Evolutionary conservation across 495 filamentous ascomycete species (phyloP), one percentile per base, ranked within the genome.

Genomic region (Margaritispora aquatica): DNA sequence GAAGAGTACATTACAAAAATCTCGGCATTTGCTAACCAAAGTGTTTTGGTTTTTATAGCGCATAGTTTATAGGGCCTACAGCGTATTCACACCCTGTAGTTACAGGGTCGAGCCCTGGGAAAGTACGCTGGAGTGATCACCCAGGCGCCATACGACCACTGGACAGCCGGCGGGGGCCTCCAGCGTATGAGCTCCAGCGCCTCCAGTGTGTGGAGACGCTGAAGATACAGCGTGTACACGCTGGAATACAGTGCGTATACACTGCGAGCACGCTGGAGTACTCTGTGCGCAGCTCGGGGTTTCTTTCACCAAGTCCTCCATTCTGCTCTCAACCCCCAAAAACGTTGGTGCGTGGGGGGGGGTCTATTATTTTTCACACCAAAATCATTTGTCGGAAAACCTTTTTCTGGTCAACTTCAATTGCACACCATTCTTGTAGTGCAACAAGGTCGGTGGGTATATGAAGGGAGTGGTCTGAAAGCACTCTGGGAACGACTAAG

Each of bases 301-400:
- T 13, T 34, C 13, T 34, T 34, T 13, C 5, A 13, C 29, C 29
- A 34, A 34, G 29, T 34, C 5, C 29, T 13, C 13, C 13, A 5
- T 5, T 5, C 5, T 34, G 29, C 29, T 5, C 29, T 5, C 5
- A 13, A 5, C 5, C 5, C 29, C 5, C 5, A 34, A 34, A 34
- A 34, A 34, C 13, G 5, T 47, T 47, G 17, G 15, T 4, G 44
- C 20, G 44, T 7, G 44, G 44, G 44, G 44, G n/a, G 44, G 44
- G 44, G 44, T 47, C 44, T 22, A 52, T 22, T 22, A 24, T 22
- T 26, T 24, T 26, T 19, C 17, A 29, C 50, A 27, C 50, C 22
- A 52, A 52, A 52, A 27, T 27, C 9, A 27, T 52, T 52, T 52
- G 44, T 52, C 50, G 50, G 50, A 52, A 52, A 52, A 52, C n/a